These are phyloP conservation scores for Cryptosporidium ubiquitum DNA, from an alignment of 169 alveolate species.

Conservation along the genomic window DNA sequence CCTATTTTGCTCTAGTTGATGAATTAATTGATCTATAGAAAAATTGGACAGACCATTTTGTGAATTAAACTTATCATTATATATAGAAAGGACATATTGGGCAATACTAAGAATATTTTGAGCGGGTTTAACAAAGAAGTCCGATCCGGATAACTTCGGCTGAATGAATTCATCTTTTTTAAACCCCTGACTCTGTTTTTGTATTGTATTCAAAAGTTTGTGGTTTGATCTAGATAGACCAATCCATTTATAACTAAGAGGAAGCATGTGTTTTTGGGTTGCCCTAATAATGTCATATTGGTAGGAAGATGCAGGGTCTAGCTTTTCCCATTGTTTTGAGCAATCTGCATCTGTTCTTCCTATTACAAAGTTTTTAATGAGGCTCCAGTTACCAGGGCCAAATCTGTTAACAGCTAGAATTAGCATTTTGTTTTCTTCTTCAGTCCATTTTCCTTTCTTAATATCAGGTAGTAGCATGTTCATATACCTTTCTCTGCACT, in stretches of 20 bases:
- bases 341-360: constrained; percentile 73
- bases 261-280: constrained; percentile 13
- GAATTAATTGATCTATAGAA: background rate
- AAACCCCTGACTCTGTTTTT: background rate
- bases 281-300: constrained; percentile 59
- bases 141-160: constrained; percentile 55
- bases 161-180: background rate
- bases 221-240: constrained; percentile 64
- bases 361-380: constrained; percentile 40
- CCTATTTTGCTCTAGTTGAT: constrained; percentile 6
- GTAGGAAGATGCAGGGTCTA: constrained; percentile 51
- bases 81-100: constrained; percentile 5
- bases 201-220: constrained; percentile 10
- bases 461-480: constrained; percentile 52
- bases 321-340: constrained; percentile 65
- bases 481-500: constrained; percentile 79
- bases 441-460: constrained; percentile 56
- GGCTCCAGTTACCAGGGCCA: constrained; percentile 73
- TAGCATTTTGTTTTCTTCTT: constrained; percentile 35
- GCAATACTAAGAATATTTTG: constrained; percentile 48
- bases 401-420: constrained; percentile 33
- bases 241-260: constrained; percentile 64
- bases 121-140: constrained; percentile 37
- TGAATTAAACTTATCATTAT: background rate
- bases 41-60: background rate